Conservation (phyloP, 148 eudicot genomes). For the Spergularia bocconei region DNA sequence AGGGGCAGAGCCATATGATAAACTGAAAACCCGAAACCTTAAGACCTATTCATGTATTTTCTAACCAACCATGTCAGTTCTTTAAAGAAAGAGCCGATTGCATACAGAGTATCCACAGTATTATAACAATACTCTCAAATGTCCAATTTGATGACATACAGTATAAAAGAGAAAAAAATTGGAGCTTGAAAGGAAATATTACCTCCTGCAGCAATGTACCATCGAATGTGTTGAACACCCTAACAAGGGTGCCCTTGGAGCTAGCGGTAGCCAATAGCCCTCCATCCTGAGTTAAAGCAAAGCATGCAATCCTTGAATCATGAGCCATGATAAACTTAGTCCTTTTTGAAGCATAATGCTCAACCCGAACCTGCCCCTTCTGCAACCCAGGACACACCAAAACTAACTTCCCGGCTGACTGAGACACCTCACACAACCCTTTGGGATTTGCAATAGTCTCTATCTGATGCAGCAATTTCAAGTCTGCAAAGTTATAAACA, state of each 20-base stretch:
- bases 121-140: background rate
- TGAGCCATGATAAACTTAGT: constrained; percentile 86
- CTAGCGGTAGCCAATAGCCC: constrained; percentile 68
- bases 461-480: constrained; percentile 79
- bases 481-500: constrained; percentile 71
- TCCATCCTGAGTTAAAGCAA: constrained; percentile 76
- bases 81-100: too few species aligned
- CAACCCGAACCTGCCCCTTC: constrained; percentile 85
- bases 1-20: too few species aligned
- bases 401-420: constrained; percentile 51
- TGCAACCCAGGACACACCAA: constrained; percentile 81
- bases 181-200: background rate
- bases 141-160: constrained; percentile 1
- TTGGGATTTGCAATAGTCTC: constrained; percentile 81
- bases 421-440: constrained; percentile 81
- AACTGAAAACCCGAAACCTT: too few species aligned
- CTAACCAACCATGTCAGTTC: too few species aligned
- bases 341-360: constrained; percentile 74
- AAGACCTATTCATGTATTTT: too few species aligned
- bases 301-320: constrained; percentile 82
- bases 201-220: constrained; percentile 79
- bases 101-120: background rate
- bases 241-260: constrained; percentile 76
- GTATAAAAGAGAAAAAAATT: background rate
- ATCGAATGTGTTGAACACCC: constrained; percentile 66